Evolutionary conservation across 495 filamentous ascomycete genomes (phyloP).

Genomic region (Podospora australis): DNA sequence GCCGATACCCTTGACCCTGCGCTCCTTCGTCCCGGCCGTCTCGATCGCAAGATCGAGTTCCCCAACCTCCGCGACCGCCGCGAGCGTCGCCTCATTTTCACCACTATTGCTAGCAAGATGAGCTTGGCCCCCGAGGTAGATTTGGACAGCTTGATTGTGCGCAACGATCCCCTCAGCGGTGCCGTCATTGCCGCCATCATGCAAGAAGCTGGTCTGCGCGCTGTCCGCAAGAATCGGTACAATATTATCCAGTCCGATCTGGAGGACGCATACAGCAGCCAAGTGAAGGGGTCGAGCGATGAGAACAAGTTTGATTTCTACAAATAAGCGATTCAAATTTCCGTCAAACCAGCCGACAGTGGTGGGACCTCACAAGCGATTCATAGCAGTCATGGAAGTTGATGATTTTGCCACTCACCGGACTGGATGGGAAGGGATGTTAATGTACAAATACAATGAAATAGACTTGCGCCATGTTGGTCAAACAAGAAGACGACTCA

Average conservation of each 20-base stretch:
- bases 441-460: too few species aligned
- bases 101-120: conserved; percentile 94
- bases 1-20: conserved; percentile 96
- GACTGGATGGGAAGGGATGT: too few species aligned
- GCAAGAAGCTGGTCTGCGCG: conserved; percentile 94
- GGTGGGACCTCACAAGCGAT: too few species aligned
- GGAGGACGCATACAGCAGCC: conserved; percentile 90
- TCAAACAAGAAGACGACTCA: too few species aligned
- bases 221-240: conserved; percentile 96
- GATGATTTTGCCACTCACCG: too few species aligned
- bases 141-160: conserved; percentile 87
- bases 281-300: conserved; percentile 86
- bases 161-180: conserved; percentile 91
- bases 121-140: conserved; percentile 93
- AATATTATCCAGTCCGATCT: conserved; percentile 96
- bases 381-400: too few species aligned
- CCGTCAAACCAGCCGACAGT: too few species aligned
- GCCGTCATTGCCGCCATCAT: conserved; percentile 98
- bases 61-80: conserved; percentile 83
- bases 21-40: conserved; percentile 83
- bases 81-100: conserved; percentile 92
- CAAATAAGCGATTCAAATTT: conserved; percentile 35
- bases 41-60: conserved; percentile 98
- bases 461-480: too few species aligned
- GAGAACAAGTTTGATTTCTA: conserved; percentile 73